Base-by-base conservation (phyloP, 345 rosid species). In the Camelina neglecta region DNA sequence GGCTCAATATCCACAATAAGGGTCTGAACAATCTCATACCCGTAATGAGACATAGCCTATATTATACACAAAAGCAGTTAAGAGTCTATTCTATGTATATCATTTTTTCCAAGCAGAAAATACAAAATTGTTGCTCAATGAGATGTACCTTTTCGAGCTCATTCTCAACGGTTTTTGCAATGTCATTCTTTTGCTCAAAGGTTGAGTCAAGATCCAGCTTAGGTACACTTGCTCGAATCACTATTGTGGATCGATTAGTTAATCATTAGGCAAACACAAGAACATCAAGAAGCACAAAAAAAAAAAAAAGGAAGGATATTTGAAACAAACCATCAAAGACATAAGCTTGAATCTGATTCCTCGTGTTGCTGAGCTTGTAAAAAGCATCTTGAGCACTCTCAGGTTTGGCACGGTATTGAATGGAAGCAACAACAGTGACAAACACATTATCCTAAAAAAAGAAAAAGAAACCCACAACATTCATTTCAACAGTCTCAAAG, bases 1-100 rank as follows among this genome's bases (percentile, higher is more conserved):
- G 95, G 95, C 82, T 90, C 92, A 1, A 87, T 84, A 69, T 89
- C 94, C 57, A 89, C 91, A 15, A 89, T 89, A 11, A 89, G 88
- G 48, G 95, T 88, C 82, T 89, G 92, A 67, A 89, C 94, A 26
- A 89, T 89, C 90, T 89, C 89, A 39, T 67, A 89, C 0, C 92
- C 92, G 63, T 89, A 89, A 80, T 86, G 92, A 0, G 95, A 85
- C 96, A 86, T 88, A 74, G 96, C 92, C 94, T 89, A 67, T 89
- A 67, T 59, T 35, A 61, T 12, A 73, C 47, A 71, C 31, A 79
- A 62, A 13, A 60, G 21, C 45, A 73, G 15, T 50, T 16, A 41
- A 39, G 11, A 31, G 31, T 21, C 23, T 31, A 6, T 12, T 4
- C n/a, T 12, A 41, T 18, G 11, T 6, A 2, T 39, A 4, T 16